Conservation (phyloP, 176 grass and related monocot genomes). For the Hordeum vulgare region DNA sequence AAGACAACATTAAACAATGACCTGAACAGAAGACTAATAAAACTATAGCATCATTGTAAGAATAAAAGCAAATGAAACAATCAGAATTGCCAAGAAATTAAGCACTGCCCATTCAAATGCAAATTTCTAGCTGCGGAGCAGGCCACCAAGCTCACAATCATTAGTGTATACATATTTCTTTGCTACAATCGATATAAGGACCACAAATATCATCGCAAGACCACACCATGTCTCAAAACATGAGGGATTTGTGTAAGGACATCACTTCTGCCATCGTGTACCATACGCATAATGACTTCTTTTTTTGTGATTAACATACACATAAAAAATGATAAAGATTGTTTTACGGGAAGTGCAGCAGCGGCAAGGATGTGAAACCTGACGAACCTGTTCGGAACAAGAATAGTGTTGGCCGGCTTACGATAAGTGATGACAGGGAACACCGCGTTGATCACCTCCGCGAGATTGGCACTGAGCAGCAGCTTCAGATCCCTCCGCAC, state of each 20-base stretch:
- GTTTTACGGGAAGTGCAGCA: neutral
- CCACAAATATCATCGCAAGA: neutral
- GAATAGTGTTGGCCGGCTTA: constrained; percentile 47
- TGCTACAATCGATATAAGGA: neutral
- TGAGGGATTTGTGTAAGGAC: neutral
- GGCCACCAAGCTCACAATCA: neutral
- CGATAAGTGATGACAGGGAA: constrained; percentile 47
- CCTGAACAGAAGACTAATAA: neutral
- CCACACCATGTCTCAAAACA: neutral
- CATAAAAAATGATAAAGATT: neutral
- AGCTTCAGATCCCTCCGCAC: constrained; percentile 64
- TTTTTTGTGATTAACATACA: neutral
- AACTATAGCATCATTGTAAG: neutral
- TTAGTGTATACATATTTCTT: neutral
- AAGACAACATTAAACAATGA: neutral
- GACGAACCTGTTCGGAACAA: constrained; percentile 28
- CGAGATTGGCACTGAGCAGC: constrained; percentile 11
- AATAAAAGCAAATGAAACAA: neutral
- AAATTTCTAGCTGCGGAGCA: neutral
- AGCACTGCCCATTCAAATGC: neutral
- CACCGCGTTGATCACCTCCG: constrained; percentile 35
- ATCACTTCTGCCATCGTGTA: neutral
- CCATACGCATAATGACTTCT: neutral
- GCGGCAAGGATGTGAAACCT: neutral
- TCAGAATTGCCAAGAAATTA: neutral